phyloP scores from a whole-genome alignment of 2,329 filamentous ascomycete species.

The Fusarium dimerum region DNA sequence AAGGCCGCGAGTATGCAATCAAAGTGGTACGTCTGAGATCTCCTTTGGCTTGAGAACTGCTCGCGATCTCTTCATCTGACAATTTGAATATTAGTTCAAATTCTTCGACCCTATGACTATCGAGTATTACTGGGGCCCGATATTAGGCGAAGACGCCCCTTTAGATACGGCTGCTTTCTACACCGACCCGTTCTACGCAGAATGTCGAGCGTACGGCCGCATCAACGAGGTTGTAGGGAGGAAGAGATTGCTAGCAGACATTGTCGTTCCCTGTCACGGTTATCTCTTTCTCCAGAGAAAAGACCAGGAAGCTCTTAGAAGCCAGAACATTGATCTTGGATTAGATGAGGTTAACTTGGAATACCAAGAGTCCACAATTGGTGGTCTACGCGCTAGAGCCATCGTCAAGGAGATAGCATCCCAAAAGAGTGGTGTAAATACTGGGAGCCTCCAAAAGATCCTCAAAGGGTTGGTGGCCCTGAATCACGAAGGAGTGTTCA shows the following conservation, averaged over 20 bases:
- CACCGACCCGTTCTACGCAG: slow-evolving; percentile 23
- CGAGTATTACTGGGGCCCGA: slow-evolving; percentile 19
- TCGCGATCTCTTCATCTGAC: neutral
- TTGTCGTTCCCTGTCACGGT: slow-evolving; percentile 11
- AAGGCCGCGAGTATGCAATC: slow-evolving; percentile 16
- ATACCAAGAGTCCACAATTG: slow-evolving; percentile 12
- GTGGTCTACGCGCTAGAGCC: slow-evolving; percentile 10
- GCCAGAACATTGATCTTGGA: slow-evolving; percentile 9
- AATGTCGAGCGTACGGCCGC: slow-evolving; percentile 24
- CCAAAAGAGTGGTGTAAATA: slow-evolving; percentile 4
- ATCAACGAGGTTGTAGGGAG: slow-evolving; percentile 5
- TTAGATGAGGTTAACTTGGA: slow-evolving; percentile 5
- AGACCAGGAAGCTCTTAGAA: slow-evolving; percentile 6
- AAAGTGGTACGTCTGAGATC: slow-evolving; percentile 17
- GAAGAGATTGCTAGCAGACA: neutral
- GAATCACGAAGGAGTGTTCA: slow-evolving; percentile 12
- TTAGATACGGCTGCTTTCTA: slow-evolving; percentile 18
- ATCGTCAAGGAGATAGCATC: slow-evolving; percentile 20
- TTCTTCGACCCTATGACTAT: slow-evolving; percentile 17
- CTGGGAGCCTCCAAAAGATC: neutral
- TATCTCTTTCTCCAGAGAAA: slow-evolving; percentile 10
- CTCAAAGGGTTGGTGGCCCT: slow-evolving; percentile 4
- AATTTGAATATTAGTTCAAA: slow-evolving; percentile 14
- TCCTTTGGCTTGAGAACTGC: neutral
- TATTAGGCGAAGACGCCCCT: slow-evolving; percentile 11